Conservation (phyloP, 805 yeast genomes). For the Yarrowia sp. region DNA sequence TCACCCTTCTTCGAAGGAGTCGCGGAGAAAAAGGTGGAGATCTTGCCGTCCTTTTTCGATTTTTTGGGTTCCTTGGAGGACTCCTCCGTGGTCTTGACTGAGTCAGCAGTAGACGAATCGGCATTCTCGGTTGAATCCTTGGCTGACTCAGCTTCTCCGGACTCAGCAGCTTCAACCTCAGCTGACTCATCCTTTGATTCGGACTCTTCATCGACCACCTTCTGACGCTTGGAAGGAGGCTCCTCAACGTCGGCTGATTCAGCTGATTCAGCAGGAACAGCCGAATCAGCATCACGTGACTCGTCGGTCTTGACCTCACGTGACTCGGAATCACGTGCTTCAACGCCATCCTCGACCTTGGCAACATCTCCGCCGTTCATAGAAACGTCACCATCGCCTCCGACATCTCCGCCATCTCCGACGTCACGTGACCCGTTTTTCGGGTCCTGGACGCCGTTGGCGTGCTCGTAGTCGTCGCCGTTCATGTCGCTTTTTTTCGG, state of each 20-base stretch:
- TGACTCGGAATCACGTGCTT: background rate
- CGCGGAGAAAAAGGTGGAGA: conserved; percentile 1
- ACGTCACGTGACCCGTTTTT: too few species aligned
- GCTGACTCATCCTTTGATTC: background rate
- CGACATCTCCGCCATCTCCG: too few species aligned
- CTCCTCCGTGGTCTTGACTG: background rate
- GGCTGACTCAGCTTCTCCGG: background rate
- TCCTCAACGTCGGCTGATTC: background rate
- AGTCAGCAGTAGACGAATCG: background rate
- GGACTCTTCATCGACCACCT: background rate
- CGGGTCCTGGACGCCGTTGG: too few species aligned
- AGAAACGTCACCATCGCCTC: too few species aligned
- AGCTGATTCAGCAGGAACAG: too few species aligned
- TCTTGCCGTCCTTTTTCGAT: conserved; percentile 3
- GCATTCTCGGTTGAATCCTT: background rate
- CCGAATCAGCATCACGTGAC: too few species aligned
- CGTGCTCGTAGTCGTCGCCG: background rate
- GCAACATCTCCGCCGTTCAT: too few species aligned
- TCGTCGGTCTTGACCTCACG: too few species aligned
- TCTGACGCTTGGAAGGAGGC: conserved; percentile 17
- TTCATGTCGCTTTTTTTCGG: background rate
- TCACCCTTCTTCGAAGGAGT: conserved; percentile 15
- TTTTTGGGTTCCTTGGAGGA: background rate
- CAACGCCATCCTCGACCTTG: too few species aligned
- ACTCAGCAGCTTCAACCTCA: background rate